Base-by-base conservation (phyloP, 2,329 filamentous ascomycete species). In the Lasiodiplodia sp. region DNA sequence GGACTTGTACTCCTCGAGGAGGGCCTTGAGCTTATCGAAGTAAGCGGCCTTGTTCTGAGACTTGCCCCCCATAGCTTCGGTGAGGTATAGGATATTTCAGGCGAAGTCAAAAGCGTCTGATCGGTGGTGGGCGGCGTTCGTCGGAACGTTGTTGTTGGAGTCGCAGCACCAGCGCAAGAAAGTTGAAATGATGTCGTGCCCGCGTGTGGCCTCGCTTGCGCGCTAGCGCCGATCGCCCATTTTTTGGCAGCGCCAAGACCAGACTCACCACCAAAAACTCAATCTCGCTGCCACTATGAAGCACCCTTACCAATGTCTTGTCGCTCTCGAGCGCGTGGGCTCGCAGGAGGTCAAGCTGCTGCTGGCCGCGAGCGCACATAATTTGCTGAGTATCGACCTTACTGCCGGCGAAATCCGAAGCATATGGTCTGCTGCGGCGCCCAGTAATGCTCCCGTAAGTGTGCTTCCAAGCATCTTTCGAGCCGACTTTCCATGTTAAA, bases 11-110 rank as follows among this genome's bases (percentile, higher is more conserved):
- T 94, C 91, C 88, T 98, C 93, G 84, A 99, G 91, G 84, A 98
- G 90, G 85, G 84, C 84, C 91, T 97, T 97, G 84, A 99, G 94
- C 94, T 98, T 98, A 85, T 97, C 95, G 89, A 99, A 99, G 91
- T 99, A 97, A 84, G 84, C 92, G 84, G 93, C 89, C 90, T 98
- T 99, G 90, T 91, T 94, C 81, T 87, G 88, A 80, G 92, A 88
- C 88, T 93, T 97, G 94, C 93, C 94, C 94, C 94, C 94, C 94
- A 97, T 97, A 89, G 93, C 93, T 96, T 96, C 86, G 87, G 78
- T 78, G 80, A 93, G 93, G 96, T 93, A 92, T 89, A 96, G 94
- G 94, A 92, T 97, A 84, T 97, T 97, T 97, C 94, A 97, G 94
- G 94, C 71, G 62, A 74, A 72, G 72, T 73, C 72, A 34, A 63